These are phyloP conservation scores for Trichophyton verrucosum DNA, from an alignment of 2,329 filamentous ascomycete genomes.

Conservation along the genomic window DNA sequence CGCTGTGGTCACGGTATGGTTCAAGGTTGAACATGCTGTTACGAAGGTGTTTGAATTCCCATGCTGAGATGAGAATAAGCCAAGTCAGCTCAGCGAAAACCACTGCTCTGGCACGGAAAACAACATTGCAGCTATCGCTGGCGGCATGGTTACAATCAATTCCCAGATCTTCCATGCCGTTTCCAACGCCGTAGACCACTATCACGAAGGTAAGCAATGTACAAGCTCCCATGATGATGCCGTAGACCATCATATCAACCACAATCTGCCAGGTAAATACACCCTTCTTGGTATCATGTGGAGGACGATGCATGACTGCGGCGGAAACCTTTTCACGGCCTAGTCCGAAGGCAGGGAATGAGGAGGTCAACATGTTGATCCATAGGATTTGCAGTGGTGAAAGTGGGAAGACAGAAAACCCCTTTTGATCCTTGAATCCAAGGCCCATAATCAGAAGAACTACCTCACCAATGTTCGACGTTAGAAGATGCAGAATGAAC, in stretches of 20 bases:
- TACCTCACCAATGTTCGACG: constrained; percentile 47
- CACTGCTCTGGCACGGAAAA: constrained; percentile 41
- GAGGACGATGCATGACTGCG: constrained; percentile 44
- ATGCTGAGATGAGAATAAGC: constrained; percentile 45
- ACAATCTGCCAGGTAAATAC: constrained; percentile 43
- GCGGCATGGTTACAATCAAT: constrained; percentile 13
- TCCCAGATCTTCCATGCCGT: constrained; percentile 27
- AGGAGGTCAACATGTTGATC: constrained; percentile 53
- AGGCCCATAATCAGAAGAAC: constrained; percentile 46
- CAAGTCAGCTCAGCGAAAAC: constrained; percentile 46
- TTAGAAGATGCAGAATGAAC: constrained; percentile 45
- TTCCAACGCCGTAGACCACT: constrained; percentile 35
- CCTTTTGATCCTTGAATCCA: constrained; percentile 43
- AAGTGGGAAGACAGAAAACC: constrained; percentile 46
- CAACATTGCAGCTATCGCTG: constrained; percentile 12
- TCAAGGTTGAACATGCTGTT: constrained; percentile 45
- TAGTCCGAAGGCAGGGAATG: constrained; percentile 48
- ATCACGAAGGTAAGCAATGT: constrained; percentile 41
- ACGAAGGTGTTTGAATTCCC: constrained; percentile 44
- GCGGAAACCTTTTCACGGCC: constrained; percentile 44
- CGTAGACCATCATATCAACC: constrained; percentile 43
- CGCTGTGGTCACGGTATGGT: constrained; percentile 17
- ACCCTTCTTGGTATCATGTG: constrained; percentile 40
- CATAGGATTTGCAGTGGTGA: constrained; percentile 49
- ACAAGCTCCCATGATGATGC: constrained; percentile 39